Percentiles rank a stretch among this genome's conserved stretches.
Evolutionary conservation across 1,284 basidiomycete species (phyloP).

Genomic region (Tremellales sp.): DNA sequence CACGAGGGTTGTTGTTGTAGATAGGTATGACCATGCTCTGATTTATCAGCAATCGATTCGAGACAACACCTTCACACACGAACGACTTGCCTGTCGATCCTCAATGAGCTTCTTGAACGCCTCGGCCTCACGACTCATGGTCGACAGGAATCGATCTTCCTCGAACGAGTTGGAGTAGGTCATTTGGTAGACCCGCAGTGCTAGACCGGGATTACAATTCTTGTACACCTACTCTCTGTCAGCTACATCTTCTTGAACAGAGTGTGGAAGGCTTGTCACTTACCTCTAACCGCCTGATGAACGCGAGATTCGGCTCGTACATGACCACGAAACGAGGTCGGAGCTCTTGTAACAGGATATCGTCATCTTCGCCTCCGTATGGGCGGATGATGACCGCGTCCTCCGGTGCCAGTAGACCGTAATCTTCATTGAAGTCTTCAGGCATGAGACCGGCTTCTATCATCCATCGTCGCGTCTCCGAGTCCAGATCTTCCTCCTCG

Average conservation of each 20-base stretch:
- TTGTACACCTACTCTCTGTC: conserved; percentile 71
- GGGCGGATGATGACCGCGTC: conserved; percentile 81
- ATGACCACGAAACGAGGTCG: conserved; percentile 88
- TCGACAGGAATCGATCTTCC: conserved; percentile 90
- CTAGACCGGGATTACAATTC: conserved; percentile 70
- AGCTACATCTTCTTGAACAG: background rate
- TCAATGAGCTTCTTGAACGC: conserved; percentile 90
- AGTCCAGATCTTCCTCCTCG: conserved; percentile 38
- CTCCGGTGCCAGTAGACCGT: conserved; percentile 73
- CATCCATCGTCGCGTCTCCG: conserved; percentile 6
- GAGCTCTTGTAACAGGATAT: conserved; percentile 80
- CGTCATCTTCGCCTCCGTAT: conserved; percentile 90
- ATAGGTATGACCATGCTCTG: conserved; percentile 90
- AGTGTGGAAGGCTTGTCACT: conserved; percentile 23
- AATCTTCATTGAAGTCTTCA: conserved; percentile 69
- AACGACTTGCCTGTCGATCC: conserved; percentile 71
- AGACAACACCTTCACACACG: too few species aligned
- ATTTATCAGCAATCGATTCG: background rate
- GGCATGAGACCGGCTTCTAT: conserved; percentile 25
- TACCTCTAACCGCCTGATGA: conserved; percentile 88
- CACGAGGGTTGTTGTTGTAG: conserved; percentile 68
- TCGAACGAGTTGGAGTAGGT: conserved; percentile 88
- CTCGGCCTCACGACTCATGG: conserved; percentile 85
- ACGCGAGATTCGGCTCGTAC: conserved; percentile 92
- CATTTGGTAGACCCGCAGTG: conserved; percentile 92